Evolutionary conservation across 257 asterid genomes (phyloP).

Genomic region (Scutellaria baicalensis): DNA sequence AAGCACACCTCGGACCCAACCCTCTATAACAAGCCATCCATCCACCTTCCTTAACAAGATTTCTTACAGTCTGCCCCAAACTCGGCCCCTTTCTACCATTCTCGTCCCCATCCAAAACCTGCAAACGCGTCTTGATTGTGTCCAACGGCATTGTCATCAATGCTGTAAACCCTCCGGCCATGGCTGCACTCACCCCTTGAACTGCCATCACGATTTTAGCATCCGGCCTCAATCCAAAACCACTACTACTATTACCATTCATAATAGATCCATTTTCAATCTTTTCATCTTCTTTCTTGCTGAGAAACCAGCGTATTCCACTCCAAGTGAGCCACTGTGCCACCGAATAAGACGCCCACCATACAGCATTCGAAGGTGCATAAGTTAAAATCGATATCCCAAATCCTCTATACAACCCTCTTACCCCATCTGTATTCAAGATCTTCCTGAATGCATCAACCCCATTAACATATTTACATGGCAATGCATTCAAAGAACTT

Average conservation of each 20-base stretch:
- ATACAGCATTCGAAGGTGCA: constrained; percentile 73
- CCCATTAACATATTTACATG: constrained; percentile 46
- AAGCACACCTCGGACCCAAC: constrained; percentile 75
- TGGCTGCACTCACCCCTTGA: constrained; percentile 67
- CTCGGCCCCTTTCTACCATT: constrained; percentile 63
- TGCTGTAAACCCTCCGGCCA: constrained; percentile 72
- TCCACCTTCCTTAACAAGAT: constrained; percentile 64
- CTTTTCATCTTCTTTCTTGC: constrained; percentile 29
- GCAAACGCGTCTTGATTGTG: constrained; percentile 74
- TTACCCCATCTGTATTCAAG: constrained; percentile 51
- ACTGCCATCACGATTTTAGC: constrained; percentile 54
- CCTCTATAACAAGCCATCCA: constrained; percentile 86
- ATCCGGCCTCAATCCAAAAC: constrained; percentile 30
- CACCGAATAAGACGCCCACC: constrained; percentile 79
- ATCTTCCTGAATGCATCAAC: constrained; percentile 59
- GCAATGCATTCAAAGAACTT: constrained; percentile 12
- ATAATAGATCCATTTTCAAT: constrained; percentile 13
- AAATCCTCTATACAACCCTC: constrained; percentile 75
- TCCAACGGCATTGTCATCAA: constrained; percentile 74
- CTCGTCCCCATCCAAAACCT: constrained; percentile 62
- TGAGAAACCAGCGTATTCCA: constrained; percentile 37
- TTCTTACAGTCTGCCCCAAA: constrained; percentile 52
- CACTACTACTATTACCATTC: neutral
- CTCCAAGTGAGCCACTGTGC: constrained; percentile 65
- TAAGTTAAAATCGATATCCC: constrained; percentile 68